These are phyloP conservation scores for Cymodocea nodosa DNA, from an alignment of 116 monocot species.

Conservation along the genomic window DNA sequence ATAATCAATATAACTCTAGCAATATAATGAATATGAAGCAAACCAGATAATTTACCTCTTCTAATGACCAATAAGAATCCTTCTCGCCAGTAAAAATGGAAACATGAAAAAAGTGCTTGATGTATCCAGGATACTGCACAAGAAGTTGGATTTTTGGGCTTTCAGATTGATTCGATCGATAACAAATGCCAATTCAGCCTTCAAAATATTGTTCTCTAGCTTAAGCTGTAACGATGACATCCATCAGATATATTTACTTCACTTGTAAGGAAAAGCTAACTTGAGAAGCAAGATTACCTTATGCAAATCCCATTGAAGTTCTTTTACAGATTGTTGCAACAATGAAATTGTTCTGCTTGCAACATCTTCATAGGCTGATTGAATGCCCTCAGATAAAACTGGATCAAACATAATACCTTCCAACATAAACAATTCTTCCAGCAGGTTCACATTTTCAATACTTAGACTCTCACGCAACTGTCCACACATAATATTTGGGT, in stretches of 20 bases:
- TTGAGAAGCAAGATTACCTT: conserved; percentile 2
- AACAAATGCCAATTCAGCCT: background rate
- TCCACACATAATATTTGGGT: background rate
- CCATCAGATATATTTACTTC: background rate
- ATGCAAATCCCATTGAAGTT: conserved; percentile 18
- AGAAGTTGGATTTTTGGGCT: background rate
- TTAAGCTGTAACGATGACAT: conserved; percentile 1
- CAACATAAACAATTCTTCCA: conserved; percentile 33
- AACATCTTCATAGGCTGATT: conserved; percentile 17
- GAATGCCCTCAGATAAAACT: conserved; percentile 17
- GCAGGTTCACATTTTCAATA: conserved; percentile 24
- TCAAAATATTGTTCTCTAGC: conserved; percentile 1
- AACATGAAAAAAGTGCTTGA: background rate
- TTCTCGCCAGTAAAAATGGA: background rate
- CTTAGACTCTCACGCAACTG: conserved; percentile 39
- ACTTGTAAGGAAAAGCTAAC: no score
- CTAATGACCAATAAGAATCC: background rate
- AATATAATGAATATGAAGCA: no score
- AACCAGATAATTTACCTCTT: background rate
- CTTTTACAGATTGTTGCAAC: conserved; percentile 32
- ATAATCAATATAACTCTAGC: no score
- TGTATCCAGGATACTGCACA: background rate
- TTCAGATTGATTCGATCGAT: background rate
- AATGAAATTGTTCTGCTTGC: conserved; percentile 18
- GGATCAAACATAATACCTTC: conserved; percentile 45